Conservation (phyloP, 257 asterid species). For the Sherardia arvensis region DNA sequence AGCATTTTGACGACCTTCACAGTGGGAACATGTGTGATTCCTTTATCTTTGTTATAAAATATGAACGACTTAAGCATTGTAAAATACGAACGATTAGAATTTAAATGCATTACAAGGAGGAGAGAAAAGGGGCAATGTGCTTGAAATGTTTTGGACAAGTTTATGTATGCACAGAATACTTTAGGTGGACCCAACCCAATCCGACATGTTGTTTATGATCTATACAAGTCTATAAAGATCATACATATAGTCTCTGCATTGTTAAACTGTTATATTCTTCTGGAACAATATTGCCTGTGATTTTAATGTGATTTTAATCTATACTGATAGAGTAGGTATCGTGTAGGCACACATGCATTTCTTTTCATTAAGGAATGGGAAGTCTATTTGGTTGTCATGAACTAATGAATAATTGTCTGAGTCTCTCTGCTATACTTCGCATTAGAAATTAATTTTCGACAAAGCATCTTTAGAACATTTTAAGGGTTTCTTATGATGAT, state of each 20-base stretch:
- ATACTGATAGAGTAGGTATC: not conserved
- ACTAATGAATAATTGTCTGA: not conserved
- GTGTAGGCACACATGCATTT: not conserved
- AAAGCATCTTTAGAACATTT: too few relatives aligned
- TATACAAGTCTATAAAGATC: not conserved
- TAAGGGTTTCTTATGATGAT: too few relatives aligned
- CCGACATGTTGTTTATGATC: too few relatives aligned
- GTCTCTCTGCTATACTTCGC: not conserved
- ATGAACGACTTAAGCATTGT: too few relatives aligned
- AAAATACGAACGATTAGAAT: too few relatives aligned
- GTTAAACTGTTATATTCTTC: not conserved
- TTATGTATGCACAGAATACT: not conserved
- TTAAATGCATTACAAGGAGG: not conserved
- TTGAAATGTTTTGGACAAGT: not conserved
- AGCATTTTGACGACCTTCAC: too few relatives aligned
- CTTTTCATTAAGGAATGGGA: not conserved
- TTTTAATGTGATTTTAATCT: too few relatives aligned
- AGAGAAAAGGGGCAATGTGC: not conserved
- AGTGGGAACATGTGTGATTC: too few relatives aligned
- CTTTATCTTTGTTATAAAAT: not conserved
- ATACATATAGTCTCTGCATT: too few relatives aligned
- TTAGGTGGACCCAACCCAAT: too few relatives aligned
- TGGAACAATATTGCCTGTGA: not conserved
- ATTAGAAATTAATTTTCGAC: not conserved
- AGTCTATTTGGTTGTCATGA: not conserved